phyloP scores from a whole-genome alignment of 2,329 filamentous ascomycete species.

The Hypoxylon sp. region DNA sequence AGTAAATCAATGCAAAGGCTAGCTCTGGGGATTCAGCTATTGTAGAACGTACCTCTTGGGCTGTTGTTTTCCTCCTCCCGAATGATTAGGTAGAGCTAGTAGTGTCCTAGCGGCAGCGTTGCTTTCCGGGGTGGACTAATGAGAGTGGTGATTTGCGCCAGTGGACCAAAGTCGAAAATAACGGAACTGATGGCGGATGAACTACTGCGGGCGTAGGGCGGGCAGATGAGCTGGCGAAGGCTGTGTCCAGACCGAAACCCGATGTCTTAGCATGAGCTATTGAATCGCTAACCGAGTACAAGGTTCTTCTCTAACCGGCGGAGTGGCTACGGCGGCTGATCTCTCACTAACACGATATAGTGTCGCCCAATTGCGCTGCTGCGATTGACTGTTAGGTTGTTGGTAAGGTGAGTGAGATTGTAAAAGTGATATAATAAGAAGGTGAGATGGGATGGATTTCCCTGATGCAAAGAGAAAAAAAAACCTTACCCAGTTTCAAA shows the following conservation, averaged over 20 bases:
- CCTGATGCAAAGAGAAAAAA: background rate
- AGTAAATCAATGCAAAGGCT: background rate
- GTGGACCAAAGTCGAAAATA: constrained; percentile 39
- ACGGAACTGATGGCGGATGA: constrained; percentile 47
- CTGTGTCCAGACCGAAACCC: constrained; percentile 35
- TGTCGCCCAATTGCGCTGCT: constrained; percentile 23
- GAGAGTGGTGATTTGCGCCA: constrained; percentile 44
- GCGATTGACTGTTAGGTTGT: constrained; percentile 11
- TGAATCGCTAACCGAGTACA: constrained; percentile 44
- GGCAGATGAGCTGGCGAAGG: constrained; percentile 43
- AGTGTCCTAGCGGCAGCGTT: constrained; percentile 42
- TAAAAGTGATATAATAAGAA: constrained; percentile 7
- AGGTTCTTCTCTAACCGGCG: constrained; percentile 25
- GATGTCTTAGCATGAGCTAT: constrained; percentile 44
- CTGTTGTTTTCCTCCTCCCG: constrained; percentile 12
- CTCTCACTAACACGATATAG: constrained; percentile 34
- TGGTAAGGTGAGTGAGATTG: constrained; percentile 25
- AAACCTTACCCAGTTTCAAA: background rate
- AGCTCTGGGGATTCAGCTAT: background rate
- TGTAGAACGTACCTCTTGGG: constrained; percentile 37
- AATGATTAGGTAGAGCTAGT: constrained; percentile 38
- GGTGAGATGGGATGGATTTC: constrained; percentile 23
- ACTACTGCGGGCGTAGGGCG: constrained; percentile 44
- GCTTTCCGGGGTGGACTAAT: constrained; percentile 42
- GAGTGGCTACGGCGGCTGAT: constrained; percentile 37